phyloP scores from a whole-genome alignment of 495 filamentous ascomycete species.

The Lindgomyces ingoldianus region DNA sequence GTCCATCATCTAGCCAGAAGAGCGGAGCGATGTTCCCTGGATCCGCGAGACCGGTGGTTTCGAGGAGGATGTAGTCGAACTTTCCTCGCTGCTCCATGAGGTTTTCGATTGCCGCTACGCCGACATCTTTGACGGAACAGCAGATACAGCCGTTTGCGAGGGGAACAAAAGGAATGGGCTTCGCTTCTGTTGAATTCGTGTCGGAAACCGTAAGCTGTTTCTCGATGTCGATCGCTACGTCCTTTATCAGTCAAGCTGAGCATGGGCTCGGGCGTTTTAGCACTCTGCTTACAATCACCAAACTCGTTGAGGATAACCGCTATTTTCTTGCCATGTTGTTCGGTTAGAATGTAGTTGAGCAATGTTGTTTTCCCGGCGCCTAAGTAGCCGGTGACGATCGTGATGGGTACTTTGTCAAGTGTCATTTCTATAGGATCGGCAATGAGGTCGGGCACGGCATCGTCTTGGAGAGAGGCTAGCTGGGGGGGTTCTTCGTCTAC shows the following conservation, averaged over 20 bases:
- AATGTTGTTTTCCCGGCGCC: slow-evolving; percentile 95
- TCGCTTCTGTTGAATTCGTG: slow-evolving; percentile 21
- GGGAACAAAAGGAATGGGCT: slow-evolving; percentile 28
- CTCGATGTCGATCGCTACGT: slow-evolving; percentile 83
- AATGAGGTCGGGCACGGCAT: neutral
- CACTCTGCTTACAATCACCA: slow-evolving; percentile 74
- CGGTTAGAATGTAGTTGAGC: slow-evolving; percentile 91
- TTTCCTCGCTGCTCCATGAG: slow-evolving; percentile 92
- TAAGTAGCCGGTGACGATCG: slow-evolving; percentile 90
- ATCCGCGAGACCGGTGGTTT: slow-evolving; percentile 94
- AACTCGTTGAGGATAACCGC: slow-evolving; percentile 99
- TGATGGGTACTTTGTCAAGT: slow-evolving; percentile 77
- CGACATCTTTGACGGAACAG: slow-evolving; percentile 94
- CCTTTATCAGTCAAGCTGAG: neutral
- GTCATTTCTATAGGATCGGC: neutral
- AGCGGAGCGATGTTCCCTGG: slow-evolving; percentile 93
- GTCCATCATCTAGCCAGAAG: slow-evolving; percentile 95
- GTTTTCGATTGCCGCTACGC: slow-evolving; percentile 89
- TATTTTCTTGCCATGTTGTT: slow-evolving; percentile 93
- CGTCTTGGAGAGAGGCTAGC: neutral
- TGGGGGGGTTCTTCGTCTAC: slow-evolving; percentile 1
- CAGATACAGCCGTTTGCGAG: slow-evolving; percentile 97
- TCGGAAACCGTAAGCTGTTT: slow-evolving; percentile 87
- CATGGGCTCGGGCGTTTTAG: neutral
- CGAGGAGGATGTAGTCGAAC: slow-evolving; percentile 97